Conservation (phyloP, 441 rosid species). For the Syzygium syzygioides region DNA sequence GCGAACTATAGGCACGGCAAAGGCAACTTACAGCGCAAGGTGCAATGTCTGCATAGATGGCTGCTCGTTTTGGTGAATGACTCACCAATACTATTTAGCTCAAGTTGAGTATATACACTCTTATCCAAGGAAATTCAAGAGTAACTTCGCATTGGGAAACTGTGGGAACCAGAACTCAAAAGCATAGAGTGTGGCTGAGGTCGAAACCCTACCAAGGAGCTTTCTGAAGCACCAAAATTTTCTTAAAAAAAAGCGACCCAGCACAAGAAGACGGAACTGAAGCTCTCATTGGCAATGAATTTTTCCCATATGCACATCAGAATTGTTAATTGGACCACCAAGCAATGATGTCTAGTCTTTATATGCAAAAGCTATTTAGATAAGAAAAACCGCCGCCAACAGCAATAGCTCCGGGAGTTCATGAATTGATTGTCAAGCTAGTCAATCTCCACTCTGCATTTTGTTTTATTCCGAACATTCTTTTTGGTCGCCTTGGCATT, state of each 20-base stretch:
- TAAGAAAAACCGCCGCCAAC: accelerated
- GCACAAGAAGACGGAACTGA: too few relatives aligned
- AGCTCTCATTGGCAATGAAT: too few relatives aligned
- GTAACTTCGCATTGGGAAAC: neutral
- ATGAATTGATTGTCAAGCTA: neutral
- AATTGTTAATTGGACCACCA: neutral
- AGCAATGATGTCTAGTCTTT: neutral
- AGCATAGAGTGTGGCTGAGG: too few relatives aligned
- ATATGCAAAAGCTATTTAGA: neutral
- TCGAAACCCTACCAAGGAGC: too few relatives aligned
- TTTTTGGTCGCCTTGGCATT: conserved; percentile 36
- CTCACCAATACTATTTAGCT: neutral
- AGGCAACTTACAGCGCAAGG: neutral
- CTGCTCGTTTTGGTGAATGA: neutral
- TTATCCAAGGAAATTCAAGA: neutral
- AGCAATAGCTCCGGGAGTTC: neutral
- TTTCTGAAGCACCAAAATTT: too few relatives aligned
- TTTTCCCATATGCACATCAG: too few relatives aligned
- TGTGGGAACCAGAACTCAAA: too few relatives aligned
- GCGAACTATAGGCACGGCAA: neutral
- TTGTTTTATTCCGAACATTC: conserved; percentile 8
- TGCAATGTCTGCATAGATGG: neutral
- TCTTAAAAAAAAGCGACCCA: too few relatives aligned
- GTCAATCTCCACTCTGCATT: neutral
- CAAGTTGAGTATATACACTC: neutral